Evolutionary conservation across 2,329 filamentous ascomycete genomes (phyloP), one percentile per base, ranked within the genome.

Genomic region (Claviceps sp.): DNA sequence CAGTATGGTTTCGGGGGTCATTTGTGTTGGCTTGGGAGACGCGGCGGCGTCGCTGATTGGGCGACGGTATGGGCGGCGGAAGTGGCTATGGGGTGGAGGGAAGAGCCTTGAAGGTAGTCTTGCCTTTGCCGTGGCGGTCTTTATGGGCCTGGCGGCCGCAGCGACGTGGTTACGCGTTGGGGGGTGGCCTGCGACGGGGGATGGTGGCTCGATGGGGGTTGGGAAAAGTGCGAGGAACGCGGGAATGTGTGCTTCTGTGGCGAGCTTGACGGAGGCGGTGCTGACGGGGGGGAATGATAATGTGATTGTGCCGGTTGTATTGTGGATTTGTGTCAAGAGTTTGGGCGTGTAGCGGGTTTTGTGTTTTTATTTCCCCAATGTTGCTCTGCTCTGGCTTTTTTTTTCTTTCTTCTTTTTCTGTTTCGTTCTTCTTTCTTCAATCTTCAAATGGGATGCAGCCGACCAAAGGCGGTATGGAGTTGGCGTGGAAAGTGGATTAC

Each of bases 241-340:
- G 11, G 72, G 74, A 4, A 63, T 87, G 47, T 94, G 89, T 57
- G 89, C 87, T 6, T 76, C 77, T 43, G 79, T 89, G 53, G 88
- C 90, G 30, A 96, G 90, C 67, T 75, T 96, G 59, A 95, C 93
- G 50, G 93, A 98, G 71, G 90, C 93, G 26, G 91, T 96, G 47
- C 71, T 98, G 57, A 97, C 93, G 14, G 93, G 93, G 2, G 93
- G 91, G 34, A 98, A 98, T 67, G 93, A 98, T 74, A 98, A 98
- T 73, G 93, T 98, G 18, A 84, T 97, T 57, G 91, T 97, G 57
- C 93, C 93, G 4, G 81, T 98, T 53, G 82, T 95, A 49, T 70
- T 98, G 55, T 98, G 93, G 93, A 78, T 90, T 54, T 82, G 95
- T 61, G 89, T 95, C 41, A 86, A 91, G 68, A 88, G 87, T 20